A percentile compares a stretch with the other conserved stretches of the same genome.
These are phyloP conservation scores for Delphinella strobiligena DNA, from an alignment of 2,329 filamentous ascomycete genomes.

Conservation along the genomic window DNA sequence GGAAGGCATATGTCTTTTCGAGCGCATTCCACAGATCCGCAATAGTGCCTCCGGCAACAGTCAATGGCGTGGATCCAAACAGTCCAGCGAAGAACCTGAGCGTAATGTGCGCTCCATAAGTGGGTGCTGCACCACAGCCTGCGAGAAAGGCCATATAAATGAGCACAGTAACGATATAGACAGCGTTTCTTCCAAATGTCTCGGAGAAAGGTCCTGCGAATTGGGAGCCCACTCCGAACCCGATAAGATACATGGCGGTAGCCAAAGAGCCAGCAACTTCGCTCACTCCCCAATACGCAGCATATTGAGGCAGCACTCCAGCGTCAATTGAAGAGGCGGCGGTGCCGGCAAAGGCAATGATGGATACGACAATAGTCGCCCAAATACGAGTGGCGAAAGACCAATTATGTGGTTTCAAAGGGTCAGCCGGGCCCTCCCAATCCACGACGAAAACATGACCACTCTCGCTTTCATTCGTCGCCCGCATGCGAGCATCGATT, in stretches of 20 bases:
- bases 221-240: constrained; percentile 26
- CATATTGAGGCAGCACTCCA: constrained; percentile 7
- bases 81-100: constrained; percentile 18
- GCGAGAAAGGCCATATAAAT: constrained; percentile 9
- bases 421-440: constrained; percentile 8
- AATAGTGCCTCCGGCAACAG: constrained; percentile 15
- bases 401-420: constrained; percentile 9
- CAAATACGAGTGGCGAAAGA: constrained; percentile 3
- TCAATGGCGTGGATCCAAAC: constrained; percentile 13
- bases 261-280: constrained; percentile 5
- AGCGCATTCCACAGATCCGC: constrained; percentile 17
- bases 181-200: constrained; percentile 21
- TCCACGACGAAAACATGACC: constrained; percentile 9
- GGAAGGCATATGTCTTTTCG: constrained; percentile 14
- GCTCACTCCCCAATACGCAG: constrained; percentile 6
- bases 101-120: constrained; percentile 15
- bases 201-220: constrained; percentile 29
- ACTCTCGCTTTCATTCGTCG: constrained; percentile 6
- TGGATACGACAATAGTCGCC: constrained; percentile 6
- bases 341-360: constrained; percentile 7
- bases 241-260: constrained; percentile 29
- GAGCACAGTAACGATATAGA: constrained; percentile 14
- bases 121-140: constrained; percentile 10
- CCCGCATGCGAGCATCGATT: constrained; percentile 6
- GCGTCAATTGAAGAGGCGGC: constrained; percentile 8